Evolutionary conservation across 768 basidiomycete species (phyloP).

Genomic region (Lactarius indigo): DNA sequence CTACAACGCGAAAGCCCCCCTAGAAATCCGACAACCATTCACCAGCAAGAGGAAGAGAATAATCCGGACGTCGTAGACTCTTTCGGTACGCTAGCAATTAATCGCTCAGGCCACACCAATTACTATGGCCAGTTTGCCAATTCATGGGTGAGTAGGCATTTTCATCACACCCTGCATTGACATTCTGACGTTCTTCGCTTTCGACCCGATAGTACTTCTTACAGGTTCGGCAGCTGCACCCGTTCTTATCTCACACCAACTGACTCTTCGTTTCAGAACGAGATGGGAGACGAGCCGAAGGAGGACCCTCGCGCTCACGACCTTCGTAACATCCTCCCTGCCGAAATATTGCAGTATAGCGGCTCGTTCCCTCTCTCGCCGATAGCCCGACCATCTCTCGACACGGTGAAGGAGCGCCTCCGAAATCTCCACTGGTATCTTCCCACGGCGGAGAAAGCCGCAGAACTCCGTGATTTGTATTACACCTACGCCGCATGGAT

Average conservation of each 20-base stretch:
- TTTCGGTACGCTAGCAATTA: constrained; percentile 76
- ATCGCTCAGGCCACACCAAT: constrained; percentile 65
- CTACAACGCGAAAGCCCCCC: constrained; percentile 54
- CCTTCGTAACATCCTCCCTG: constrained; percentile 54
- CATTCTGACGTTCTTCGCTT: constrained; percentile 23
- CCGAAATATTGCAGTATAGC: constrained; percentile 61
- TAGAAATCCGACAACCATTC: constrained; percentile 36
- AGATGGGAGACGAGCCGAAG: constrained; percentile 51
- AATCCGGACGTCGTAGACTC: constrained; percentile 73
- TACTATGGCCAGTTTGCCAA: constrained; percentile 75
- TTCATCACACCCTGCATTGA: neutral
- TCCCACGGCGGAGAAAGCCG: constrained; percentile 55
- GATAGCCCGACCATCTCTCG: constrained; percentile 36
- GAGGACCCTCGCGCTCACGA: constrained; percentile 44
- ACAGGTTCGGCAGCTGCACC: constrained; percentile 46
- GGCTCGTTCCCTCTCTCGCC: constrained; percentile 61
- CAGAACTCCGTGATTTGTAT: constrained; percentile 53
- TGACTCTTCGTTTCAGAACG: constrained; percentile 49
- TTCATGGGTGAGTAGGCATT: constrained; percentile 56
- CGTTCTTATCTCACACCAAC: constrained; percentile 13
- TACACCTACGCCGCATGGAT: constrained; percentile 71
- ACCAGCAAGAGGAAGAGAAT: constrained; percentile 52
- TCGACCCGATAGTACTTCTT: constrained; percentile 56
- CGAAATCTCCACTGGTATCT: constrained; percentile 67
- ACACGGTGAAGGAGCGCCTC: constrained; percentile 43